A percentile compares a stretch with the other conserved stretches of the same genome.
Conservation (phyloP, 495 filamentous ascomycete species). For the Penicillium soppii region DNA sequence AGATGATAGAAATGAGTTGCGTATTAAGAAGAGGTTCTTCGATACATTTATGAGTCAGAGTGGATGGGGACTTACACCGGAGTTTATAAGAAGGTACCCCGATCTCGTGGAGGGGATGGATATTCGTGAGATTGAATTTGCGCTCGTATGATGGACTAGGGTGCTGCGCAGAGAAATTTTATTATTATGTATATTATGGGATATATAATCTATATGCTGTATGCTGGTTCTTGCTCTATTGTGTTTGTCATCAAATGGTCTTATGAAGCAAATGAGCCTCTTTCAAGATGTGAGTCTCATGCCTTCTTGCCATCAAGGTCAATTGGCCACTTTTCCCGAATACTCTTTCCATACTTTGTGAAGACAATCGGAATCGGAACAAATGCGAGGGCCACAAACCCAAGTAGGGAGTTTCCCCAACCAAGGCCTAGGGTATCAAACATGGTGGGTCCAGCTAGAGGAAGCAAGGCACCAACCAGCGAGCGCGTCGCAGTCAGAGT, state of each 20-base stretch:
- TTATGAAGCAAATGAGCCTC: not conserved
- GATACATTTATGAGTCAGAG: conserved; percentile 23
- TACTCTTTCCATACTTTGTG: conserved; percentile 19
- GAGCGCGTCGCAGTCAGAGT: conserved; percentile 55
- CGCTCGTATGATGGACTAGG: conserved; percentile 4
- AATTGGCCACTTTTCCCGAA: conserved; percentile 14
- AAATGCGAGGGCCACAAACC: conserved; percentile 55
- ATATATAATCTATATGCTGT: not conserved
- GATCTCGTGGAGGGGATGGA: conserved; percentile 21
- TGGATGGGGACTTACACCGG: conserved; percentile 32
- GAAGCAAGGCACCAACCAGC: conserved; percentile 55
- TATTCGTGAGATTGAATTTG: conserved; percentile 16
- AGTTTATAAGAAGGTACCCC: conserved; percentile 27
- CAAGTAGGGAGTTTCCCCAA: conserved; percentile 63
- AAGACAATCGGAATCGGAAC: conserved; percentile 18
- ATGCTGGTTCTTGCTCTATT: too few species aligned
- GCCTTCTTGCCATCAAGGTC: conserved; percentile 1
- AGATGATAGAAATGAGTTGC: conserved; percentile 20
- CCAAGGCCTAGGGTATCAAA: conserved; percentile 56
- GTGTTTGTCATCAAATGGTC: too few species aligned
- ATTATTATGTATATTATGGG: not conserved
- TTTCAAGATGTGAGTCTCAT: not conserved
- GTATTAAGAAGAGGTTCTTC: conserved; percentile 19
- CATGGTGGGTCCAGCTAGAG: conserved; percentile 59
- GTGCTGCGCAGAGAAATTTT: not conserved